These are phyloP conservation scores for Neoconidiobolus thromboides DNA, from an alignment of 371 early-diverging fungal species.

Conservation along the genomic window DNA sequence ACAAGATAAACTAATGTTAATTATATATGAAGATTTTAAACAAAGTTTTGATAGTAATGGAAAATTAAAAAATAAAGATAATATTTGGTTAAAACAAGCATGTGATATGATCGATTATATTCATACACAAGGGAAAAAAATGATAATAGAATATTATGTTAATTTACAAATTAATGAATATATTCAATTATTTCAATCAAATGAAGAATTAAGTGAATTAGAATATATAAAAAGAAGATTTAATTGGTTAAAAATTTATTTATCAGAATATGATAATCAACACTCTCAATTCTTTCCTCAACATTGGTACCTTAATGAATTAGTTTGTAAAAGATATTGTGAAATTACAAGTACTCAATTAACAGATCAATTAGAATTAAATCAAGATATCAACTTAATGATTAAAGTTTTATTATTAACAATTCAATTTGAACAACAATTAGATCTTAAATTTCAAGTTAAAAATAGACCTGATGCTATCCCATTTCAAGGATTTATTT, in stretches of 20 bases:
- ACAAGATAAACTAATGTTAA: background rate
- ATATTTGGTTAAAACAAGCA: background rate
- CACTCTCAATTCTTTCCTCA: background rate
- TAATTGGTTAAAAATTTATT: background rate
- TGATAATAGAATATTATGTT: background rate
- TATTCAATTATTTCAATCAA: background rate
- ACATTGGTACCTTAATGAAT: background rate
- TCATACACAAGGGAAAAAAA: background rate
- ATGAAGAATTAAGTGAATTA: background rate
- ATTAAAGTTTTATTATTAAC: background rate
- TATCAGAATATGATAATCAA: background rate
- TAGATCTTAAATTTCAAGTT: background rate
- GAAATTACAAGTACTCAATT: background rate
- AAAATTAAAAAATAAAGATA: background rate
- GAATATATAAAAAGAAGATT: background rate
- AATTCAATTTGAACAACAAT: background rate
- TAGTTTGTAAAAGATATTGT: background rate
- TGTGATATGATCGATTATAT: background rate
- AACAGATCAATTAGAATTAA: background rate
- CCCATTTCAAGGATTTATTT: background rate
- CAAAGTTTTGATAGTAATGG: background rate
- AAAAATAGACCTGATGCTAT: background rate
- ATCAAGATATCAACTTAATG: background rate
- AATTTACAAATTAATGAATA: background rate
- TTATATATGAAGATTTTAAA: background rate